Evolutionary conservation across 2,329 filamentous ascomycete species (phyloP), one percentile per base, ranked within the genome.

Genomic region (Emmonsiellopsis sp.): DNA sequence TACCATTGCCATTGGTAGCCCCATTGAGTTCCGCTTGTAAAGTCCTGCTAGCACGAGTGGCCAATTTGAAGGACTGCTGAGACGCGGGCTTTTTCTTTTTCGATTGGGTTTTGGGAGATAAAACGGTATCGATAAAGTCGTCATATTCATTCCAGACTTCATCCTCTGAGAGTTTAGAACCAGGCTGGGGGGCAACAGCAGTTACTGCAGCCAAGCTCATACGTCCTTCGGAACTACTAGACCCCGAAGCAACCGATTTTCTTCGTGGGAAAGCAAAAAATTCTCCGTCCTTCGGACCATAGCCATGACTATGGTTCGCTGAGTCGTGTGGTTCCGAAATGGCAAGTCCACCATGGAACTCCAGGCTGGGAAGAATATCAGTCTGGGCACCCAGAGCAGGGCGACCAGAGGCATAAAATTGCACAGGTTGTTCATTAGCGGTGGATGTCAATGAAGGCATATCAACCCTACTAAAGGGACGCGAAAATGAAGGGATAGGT

Each of bases 91-190:
- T 62, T 20, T 56, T 58, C 38, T 59, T 60, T 43, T 67, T 69
- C 48, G 51, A 61, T n/a, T 56, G 56, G 30, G 60, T 57, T 37
- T 68, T 70, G 7, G 76, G 72, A 4, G 77, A 79, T 49, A 81
- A 78, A 9, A 83, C 78, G 54, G 88, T 84, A 51, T 87, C 87
- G 52, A 96, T 80, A 10, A 96, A 74, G 62, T 96, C 92, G 59
- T 97, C 85, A 65, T 94, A 96, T 69, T 95, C 92, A 50, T 91
- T 85, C 92, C 92, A 97, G 1, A 95, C 80, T 65, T 96, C 92
- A 62, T 96, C 92, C 59, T 94, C 87, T 1, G 75, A 82, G 3
- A 85, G 77, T 0, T 82, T 84, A 3, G 83, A 81, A 44, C 75
- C 76, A 1, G 81, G 76, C 2, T 75, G 72, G 0, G 86, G 86